Evolutionary conservation across 768 basidiomycete species (phyloP).

Genomic region (Fibroporia radiculosa): DNA sequence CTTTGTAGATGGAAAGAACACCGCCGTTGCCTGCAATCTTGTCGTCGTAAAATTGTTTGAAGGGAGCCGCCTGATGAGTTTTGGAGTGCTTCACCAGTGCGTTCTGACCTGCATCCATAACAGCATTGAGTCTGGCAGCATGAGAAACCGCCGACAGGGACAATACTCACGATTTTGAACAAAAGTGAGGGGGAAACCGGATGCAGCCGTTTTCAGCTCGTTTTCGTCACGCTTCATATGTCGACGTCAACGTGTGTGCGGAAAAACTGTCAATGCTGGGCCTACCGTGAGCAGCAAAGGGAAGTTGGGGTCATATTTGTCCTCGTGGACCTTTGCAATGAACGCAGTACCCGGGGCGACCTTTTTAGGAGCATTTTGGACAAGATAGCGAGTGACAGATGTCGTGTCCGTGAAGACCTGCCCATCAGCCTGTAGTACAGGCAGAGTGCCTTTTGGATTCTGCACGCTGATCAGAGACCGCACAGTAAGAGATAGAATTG

Average conservation of each 20-base stretch:
- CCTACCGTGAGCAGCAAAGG: slow-evolving; percentile 33
- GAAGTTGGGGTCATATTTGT: slow-evolving; percentile 45
- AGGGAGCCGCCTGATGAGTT: slow-evolving; percentile 26
- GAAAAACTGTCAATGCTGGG: background rate
- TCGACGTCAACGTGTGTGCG: background rate
- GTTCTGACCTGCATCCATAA: slow-evolving; percentile 30
- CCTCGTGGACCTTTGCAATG: slow-evolving; percentile 35
- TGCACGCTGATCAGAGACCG: slow-evolving; percentile 9
- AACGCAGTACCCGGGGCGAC: slow-evolving; percentile 28
- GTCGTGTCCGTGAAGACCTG: slow-evolving; percentile 31
- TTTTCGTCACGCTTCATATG: slow-evolving; percentile 34
- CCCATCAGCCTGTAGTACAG: slow-evolving; percentile 31
- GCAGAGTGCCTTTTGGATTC: slow-evolving; percentile 39
- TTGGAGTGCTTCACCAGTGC: slow-evolving; percentile 31
- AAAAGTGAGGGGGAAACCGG: slow-evolving; percentile 27
- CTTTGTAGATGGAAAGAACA: slow-evolving; percentile 35
- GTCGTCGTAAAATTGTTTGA: slow-evolving; percentile 37
- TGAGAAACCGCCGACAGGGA: no score
- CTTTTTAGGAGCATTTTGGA: slow-evolving; percentile 30
- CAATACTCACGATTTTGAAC: slow-evolving; percentile 30
- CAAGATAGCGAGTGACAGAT: slow-evolving; percentile 34
- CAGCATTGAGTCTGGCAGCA: slow-evolving; percentile 1
- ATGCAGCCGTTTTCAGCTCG: slow-evolving; percentile 33
- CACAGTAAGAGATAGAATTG: background rate
- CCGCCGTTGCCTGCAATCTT: slow-evolving; percentile 33